Base-by-base conservation (phyloP, 306 rosid species). In the Gastrolobium bilobum region DNA sequence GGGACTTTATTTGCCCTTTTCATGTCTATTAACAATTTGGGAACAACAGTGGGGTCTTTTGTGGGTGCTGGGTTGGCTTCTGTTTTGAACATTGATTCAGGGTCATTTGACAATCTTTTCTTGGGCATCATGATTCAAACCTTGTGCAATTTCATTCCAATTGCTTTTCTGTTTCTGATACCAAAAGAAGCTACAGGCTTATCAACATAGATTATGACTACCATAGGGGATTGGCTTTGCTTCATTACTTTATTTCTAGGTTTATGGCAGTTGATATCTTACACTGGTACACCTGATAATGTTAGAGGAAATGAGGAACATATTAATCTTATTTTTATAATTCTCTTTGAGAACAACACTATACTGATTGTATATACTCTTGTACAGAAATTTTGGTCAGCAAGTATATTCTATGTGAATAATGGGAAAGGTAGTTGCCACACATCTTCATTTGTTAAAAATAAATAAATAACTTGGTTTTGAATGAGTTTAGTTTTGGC, bases 1-100 rank as follows among this genome's bases (percentile, higher is more conserved):
- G 97, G 97, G 62, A 93, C 97, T 15, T 81, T 93, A 61, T 93
- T 93, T 80, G 97, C 97, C 30, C 96, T 93, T 52, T 91, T 93
- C 76, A 93, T 93, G 97, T 93, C 97, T 4, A 91, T 93, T 69
- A 93, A 93, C 90, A 93, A 93, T 68, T 71, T 93, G 50, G 97
- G 96, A 9, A 31, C 90, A 15, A 91, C 92, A 9, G 4, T 93
- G 40, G 92, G 94, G 7, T 91, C 97, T 63, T 88, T 93, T 66
- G 63, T 84, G 20, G 96, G 97, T 48, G 96, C 94, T 54, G 89
- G 91, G 0, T 80, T 93, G 88, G 94, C 97, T 79, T 91, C 94
- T 7, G 7, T 86, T 10, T 79, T 93, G 83, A 88, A 87, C 86
- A 86, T 93, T 50, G 82, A 89, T 76, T 93, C 94, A 7, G 96